phyloP scores from a whole-genome alignment of 768 basidiomycete genomes.

The Baorangia bicolor region DNA sequence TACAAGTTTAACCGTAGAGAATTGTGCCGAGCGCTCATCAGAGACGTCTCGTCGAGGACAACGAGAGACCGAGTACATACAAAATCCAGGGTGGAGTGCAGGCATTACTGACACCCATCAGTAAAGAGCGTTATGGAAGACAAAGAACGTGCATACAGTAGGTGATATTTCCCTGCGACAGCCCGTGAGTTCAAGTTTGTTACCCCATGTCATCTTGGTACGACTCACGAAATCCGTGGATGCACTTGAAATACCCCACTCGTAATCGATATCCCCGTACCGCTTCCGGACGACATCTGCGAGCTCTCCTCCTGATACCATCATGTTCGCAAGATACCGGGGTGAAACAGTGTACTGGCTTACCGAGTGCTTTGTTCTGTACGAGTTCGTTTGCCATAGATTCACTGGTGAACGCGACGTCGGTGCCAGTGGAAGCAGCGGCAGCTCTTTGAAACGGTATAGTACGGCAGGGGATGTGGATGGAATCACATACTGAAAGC shows the following conservation, averaged over 20 bases:
- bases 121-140: neutral
- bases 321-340: neutral
- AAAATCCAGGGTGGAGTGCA: conserved; percentile 70
- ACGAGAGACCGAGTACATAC: conserved; percentile 16
- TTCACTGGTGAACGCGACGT: conserved; percentile 40
- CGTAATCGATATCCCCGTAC: conserved; percentile 62
- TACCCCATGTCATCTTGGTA: neutral
- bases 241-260: conserved; percentile 65
- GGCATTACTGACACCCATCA: conserved; percentile 48
- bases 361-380: conserved; percentile 67
- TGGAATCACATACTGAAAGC: conserved; percentile 58
- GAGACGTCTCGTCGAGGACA: neutral
- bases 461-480: neutral
- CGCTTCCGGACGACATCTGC: conserved; percentile 57
- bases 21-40: neutral
- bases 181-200: neutral
- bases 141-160: conserved; percentile 48
- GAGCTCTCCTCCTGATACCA: conserved; percentile 56
- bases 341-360: neutral
- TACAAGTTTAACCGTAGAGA: conserved; percentile 23
- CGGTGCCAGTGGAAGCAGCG: conserved; percentile 64
- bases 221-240: conserved; percentile 80
- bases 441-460: conserved; percentile 50
- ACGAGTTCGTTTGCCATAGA: conserved; percentile 53
- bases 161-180: conserved; percentile 51